Evolutionary conservation across 2,329 filamentous ascomycete species (phyloP).

Genomic region (Penicillium frequentans): DNA sequence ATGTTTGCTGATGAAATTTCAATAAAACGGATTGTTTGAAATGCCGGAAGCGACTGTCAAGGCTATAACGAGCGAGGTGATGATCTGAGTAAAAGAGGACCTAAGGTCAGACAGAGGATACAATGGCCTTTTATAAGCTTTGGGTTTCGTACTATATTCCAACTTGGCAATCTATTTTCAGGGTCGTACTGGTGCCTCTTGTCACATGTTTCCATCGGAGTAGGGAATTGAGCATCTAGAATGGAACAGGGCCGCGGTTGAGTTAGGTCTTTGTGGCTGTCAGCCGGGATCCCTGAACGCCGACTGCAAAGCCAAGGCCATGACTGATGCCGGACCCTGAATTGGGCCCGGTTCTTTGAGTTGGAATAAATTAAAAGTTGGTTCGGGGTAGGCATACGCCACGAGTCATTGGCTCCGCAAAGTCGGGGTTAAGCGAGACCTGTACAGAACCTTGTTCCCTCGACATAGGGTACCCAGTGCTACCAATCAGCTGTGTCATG

Average conservation of each 20-base stretch:
- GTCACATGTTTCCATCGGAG: slow-evolving; percentile 1
- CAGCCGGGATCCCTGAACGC: background rate
- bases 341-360: background rate
- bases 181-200: background rate
- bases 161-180: background rate
- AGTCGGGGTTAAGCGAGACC: background rate
- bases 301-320: background rate
- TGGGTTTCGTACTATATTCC: background rate
- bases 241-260: background rate
- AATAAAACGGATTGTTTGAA: background rate
- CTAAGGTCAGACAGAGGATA: slow-evolving; percentile 5
- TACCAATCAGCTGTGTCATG: background rate
- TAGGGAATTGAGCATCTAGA: background rate
- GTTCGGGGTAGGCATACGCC: background rate
- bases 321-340: background rate
- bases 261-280: background rate
- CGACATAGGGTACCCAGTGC: background rate
- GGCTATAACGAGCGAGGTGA: slow-evolving; percentile 16
- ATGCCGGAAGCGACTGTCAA: slow-evolving; percentile 23
- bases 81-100: slow-evolving; percentile 5
- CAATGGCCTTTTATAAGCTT: slow-evolving; percentile 21
- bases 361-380: background rate
- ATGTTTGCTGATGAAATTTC: slow-evolving; percentile 25
- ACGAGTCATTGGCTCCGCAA: background rate
- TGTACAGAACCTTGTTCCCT: background rate